These are phyloP conservation scores for Trichoderma atroviride DNA, from an alignment of 2,329 filamentous ascomycete genomes.

Conservation along the genomic window DNA sequence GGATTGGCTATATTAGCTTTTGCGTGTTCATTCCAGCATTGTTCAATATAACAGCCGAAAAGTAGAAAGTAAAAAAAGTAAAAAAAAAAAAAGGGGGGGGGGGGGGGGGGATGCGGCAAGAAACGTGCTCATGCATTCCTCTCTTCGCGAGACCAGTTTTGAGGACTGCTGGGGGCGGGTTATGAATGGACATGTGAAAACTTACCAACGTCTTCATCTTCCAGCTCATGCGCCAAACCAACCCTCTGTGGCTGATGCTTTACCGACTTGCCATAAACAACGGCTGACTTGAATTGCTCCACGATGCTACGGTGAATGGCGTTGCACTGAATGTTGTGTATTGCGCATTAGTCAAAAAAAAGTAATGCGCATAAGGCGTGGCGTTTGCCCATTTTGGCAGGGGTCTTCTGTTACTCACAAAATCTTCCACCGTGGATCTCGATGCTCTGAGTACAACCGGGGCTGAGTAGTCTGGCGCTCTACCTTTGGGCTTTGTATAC, in stretches of 20 bases:
- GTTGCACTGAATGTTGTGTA: conserved; percentile 69
- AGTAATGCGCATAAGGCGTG: not conserved
- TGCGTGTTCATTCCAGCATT: not conserved
- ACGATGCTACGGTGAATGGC: conserved; percentile 94
- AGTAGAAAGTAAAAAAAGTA: not conserved
- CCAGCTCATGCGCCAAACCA: conserved; percentile 85
- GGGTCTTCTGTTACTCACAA: conserved; percentile 64
- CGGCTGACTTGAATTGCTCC: conserved; percentile 91
- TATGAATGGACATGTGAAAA: conserved; percentile 42
- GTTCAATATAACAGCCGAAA: not conserved
- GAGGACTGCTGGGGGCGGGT: conserved; percentile 16
- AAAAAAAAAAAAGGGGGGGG: no score
- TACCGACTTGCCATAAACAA: conserved; percentile 96
- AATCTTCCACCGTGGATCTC: conserved; percentile 91
- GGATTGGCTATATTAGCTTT: conserved; percentile 1
- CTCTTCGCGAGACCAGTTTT: not conserved
- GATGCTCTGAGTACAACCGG: conserved; percentile 86
- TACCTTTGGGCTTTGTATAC: conserved; percentile 98
- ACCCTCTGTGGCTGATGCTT: conserved; percentile 98
- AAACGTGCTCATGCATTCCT: not conserved
- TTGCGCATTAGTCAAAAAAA: conserved; percentile 42
- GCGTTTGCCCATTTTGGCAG: not conserved
- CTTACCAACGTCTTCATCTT: conserved; percentile 95
- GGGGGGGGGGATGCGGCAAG: not conserved
- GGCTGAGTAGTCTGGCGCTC: conserved; percentile 85